phyloP scores from a whole-genome alignment of 805 yeast species.

The Ogataea saltuana region DNA sequence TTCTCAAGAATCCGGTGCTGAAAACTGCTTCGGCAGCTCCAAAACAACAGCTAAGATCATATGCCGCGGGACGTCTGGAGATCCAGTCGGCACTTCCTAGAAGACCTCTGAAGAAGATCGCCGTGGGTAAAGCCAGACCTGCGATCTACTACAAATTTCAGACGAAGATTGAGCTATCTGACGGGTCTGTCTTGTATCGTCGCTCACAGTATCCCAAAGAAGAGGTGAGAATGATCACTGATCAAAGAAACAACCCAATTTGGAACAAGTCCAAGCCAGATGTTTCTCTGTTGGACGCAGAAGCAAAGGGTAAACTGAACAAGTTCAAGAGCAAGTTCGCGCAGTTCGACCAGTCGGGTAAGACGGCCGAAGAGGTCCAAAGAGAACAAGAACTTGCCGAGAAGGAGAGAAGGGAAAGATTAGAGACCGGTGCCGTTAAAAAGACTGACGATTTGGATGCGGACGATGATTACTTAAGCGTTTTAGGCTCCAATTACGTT shows the following conservation, averaged over 20 bases:
- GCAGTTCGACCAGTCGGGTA: slow-evolving; percentile 43
- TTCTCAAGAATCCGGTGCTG: neutral
- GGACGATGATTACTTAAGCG: slow-evolving; percentile 52
- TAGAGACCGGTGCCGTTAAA: slow-evolving; percentile 33
- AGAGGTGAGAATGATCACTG: slow-evolving; percentile 81
- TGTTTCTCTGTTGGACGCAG: slow-evolving; percentile 71
- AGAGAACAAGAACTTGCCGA: slow-evolving; percentile 28
- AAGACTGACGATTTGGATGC: slow-evolving; percentile 23
- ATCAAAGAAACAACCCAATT: slow-evolving; percentile 80
- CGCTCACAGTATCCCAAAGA: slow-evolving; percentile 85
- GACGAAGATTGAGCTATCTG: slow-evolving; percentile 84
- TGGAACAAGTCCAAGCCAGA: slow-evolving; percentile 91
- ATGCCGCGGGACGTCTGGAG: slow-evolving; percentile 34
- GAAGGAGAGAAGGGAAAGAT: slow-evolving; percentile 31
- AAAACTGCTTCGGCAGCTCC: no score
- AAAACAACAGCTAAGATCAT: slow-evolving; percentile 20
- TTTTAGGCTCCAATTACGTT: slow-evolving; percentile 51
- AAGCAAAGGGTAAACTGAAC: slow-evolving; percentile 77
- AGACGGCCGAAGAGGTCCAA: slow-evolving; percentile 33
- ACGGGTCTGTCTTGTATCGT: slow-evolving; percentile 86
- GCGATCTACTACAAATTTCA: slow-evolving; percentile 91
- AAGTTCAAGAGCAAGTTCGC: slow-evolving; percentile 71
- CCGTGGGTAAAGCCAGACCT: slow-evolving; percentile 86
- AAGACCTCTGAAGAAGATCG: slow-evolving; percentile 69
- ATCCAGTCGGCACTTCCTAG: slow-evolving; percentile 33